Conservation (phyloP, 495 filamentous ascomycete genomes). For the Talaromyces wortmannii region DNA sequence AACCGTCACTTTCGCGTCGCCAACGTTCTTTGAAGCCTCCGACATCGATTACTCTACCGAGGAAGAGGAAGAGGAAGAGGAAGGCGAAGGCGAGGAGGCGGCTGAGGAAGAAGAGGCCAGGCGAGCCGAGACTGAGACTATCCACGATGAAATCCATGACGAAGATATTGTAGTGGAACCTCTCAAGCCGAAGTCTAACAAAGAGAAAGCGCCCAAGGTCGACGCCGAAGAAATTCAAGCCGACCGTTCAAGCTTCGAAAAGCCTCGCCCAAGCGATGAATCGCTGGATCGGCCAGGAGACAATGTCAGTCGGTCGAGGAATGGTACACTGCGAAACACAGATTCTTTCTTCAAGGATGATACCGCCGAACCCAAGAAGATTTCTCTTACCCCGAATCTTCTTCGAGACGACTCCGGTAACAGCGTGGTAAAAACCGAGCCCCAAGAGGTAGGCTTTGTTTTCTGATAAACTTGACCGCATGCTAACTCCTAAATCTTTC, state of each 20-base stretch:
- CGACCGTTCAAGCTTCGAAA: slow-evolving; percentile 27
- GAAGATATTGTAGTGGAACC: slow-evolving; percentile 42
- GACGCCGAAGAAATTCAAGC: slow-evolving; percentile 19
- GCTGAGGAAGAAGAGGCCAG: slow-evolving; percentile 33
- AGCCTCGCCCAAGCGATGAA: slow-evolving; percentile 57
- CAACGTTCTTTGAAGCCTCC: slow-evolving; percentile 85
- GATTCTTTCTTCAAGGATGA: slow-evolving; percentile 98
- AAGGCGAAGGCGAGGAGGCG: slow-evolving; percentile 39
- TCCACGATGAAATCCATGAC: slow-evolving; percentile 23
- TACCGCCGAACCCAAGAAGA: slow-evolving; percentile 90
- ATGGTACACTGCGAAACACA: slow-evolving; percentile 78
- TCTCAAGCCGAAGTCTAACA: slow-evolving; percentile 31
- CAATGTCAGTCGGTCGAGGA: slow-evolving; percentile 61
- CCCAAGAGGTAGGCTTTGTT: slow-evolving; percentile 49
- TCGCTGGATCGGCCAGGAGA: slow-evolving; percentile 51
- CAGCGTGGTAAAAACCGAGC: slow-evolving; percentile 49
- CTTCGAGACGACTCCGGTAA: slow-evolving; percentile 71
- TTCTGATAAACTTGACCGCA: neutral
- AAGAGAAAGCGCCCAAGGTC: slow-evolving; percentile 27
- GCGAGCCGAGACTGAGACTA: slow-evolving; percentile 23
- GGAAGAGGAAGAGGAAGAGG: slow-evolving; percentile 69
- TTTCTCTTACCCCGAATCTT: slow-evolving; percentile 92
- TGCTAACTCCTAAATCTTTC: neutral
- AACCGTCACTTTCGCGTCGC: slow-evolving; percentile 78
- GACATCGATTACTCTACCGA: slow-evolving; percentile 85